Evolutionary conservation across 352 stramenopile genomes (phyloP), one percentile per base, ranked within the genome.

Genomic region (Phytophthora tubulina): DNA sequence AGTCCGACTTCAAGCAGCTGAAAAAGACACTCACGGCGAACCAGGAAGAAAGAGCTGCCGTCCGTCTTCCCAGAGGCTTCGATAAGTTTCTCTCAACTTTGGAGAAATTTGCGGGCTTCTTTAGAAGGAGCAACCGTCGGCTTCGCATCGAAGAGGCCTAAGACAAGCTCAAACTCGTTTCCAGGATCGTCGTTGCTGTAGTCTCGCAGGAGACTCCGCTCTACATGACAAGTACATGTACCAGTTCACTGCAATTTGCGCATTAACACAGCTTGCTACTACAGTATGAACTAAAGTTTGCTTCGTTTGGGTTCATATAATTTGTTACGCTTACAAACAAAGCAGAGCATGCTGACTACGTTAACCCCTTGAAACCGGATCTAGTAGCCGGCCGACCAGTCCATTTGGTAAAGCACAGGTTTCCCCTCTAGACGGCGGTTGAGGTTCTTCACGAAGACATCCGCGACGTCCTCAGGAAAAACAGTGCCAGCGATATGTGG

Each of bases 401-500:
- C 69, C 55, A 90, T 80, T 50, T 64, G 51, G 52, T 84, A 88
- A 17, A 75, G 44, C 32, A 90, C 56, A 11, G 67, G 57, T 45
- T 85, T 71, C 14, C 63, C 55, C 13, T 76, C 52, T 27, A 91
- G 71, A 13, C 54, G 75, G 33, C 59, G 74, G 27, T 85, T 78
- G 41, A 88, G 67, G 55, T 91, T 90, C 46, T 79, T 73, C 9
- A 89, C 39, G 35, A 97, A 93, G 4, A 97, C 70, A 33, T 82
- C 79, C n/a, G 86, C 89, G 11, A 97, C 87, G 63, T 96, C 88
- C 33, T 84, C 78, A 0, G 81, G 75, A 35, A 91, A 89, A 38
- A 92, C 95, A 27, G 86, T 77, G 33, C 85, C 92, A 52, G 87
- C 85, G 1, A 96, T 84, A 67, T 97, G 90, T 2, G 90, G 90